phyloP scores from a whole-genome alignment of 129 eudicot species.

The Chrysanthemum makinoi region DNA sequence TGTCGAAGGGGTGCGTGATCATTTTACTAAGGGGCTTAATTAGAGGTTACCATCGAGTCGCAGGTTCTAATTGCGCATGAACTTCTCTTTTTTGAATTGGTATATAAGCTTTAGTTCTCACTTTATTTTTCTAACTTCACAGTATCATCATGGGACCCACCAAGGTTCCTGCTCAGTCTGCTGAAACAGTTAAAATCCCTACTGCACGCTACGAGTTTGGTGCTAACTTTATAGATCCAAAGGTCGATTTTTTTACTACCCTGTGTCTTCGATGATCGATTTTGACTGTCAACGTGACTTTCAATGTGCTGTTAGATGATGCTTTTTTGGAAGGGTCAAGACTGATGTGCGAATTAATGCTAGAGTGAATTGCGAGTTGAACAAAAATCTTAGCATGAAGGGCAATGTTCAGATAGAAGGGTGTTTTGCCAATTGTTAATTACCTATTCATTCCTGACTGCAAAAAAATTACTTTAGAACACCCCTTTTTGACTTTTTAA shows the following conservation, averaged over 20 bases:
- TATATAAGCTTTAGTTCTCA: not conserved
- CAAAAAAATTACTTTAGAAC: too few relatives aligned
- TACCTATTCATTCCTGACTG: too few relatives aligned
- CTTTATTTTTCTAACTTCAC: not conserved
- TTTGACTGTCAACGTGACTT: not conserved
- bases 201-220: slow-evolving; percentile 74
- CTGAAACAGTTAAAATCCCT: slow-evolving; percentile 67
- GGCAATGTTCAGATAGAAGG: too few relatives aligned
- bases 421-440: too few relatives aligned
- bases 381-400: too few relatives aligned
- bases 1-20: slow-evolving; percentile 82
- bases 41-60: slow-evolving; percentile 68
- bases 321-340: too few relatives aligned
- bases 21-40: slow-evolving; percentile 67
- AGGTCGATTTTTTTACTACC: slow-evolving; percentile 31
- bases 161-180: slow-evolving; percentile 71
- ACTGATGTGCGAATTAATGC: too few relatives aligned
- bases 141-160: slow-evolving; percentile 85
- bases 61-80: slow-evolving; percentile 43
- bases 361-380: too few relatives aligned
- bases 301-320: too few relatives aligned
- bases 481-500: too few relatives aligned
- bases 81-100: not conserved
- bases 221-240: slow-evolving; percentile 79
- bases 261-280: not conserved